Evolutionary conservation across 768 basidiomycete species (phyloP).

Genomic region (Collybiopsis confluens): DNA sequence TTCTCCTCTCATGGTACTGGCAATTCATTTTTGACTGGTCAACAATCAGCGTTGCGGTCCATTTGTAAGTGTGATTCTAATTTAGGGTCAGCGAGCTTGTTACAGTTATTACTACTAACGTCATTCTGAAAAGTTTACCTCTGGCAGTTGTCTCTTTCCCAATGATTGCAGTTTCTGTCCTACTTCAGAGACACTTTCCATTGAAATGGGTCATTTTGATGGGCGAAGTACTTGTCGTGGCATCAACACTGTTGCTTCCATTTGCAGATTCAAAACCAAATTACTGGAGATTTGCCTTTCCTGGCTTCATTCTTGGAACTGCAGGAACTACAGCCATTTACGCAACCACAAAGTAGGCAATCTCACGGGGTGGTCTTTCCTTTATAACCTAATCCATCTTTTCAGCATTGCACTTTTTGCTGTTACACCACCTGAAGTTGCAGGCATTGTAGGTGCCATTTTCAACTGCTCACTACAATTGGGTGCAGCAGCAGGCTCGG

Average conservation of each 20-base stretch:
- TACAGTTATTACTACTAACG: not conserved
- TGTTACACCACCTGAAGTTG: slow-evolving; percentile 41
- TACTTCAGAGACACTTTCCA: slow-evolving; percentile 13
- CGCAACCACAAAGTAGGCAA: slow-evolving; percentile 43
- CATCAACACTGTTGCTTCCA: slow-evolving; percentile 37
- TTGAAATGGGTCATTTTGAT: slow-evolving; percentile 43
- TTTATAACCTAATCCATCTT: too few species aligned
- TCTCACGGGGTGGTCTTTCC: not conserved
- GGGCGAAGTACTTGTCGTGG: slow-evolving; percentile 32
- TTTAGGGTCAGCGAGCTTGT: not conserved
- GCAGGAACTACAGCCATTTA: slow-evolving; percentile 42
- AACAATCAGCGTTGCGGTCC: slow-evolving; percentile 32
- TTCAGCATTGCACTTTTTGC: slow-evolving; percentile 52
- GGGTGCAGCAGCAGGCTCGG: slow-evolving; percentile 47
- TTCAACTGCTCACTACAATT: slow-evolving; percentile 52
- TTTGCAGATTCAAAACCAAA: slow-evolving; percentile 32
- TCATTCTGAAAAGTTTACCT: too few species aligned
- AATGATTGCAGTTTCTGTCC: not conserved
- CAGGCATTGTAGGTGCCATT: slow-evolving; percentile 52
- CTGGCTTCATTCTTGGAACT: slow-evolving; percentile 45
- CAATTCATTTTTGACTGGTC: slow-evolving; percentile 40
- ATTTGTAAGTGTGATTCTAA: slow-evolving; percentile 27
- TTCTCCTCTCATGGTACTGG: slow-evolving; percentile 33
- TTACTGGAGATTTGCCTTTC: slow-evolving; percentile 47
- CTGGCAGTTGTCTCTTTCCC: not conserved